Percentiles rank a stretch among this genome's conserved stretches.
These are phyloP conservation scores for Penicillium oxalicum DNA, from an alignment of 2,329 filamentous ascomycete genomes.

Conservation along the genomic window DNA sequence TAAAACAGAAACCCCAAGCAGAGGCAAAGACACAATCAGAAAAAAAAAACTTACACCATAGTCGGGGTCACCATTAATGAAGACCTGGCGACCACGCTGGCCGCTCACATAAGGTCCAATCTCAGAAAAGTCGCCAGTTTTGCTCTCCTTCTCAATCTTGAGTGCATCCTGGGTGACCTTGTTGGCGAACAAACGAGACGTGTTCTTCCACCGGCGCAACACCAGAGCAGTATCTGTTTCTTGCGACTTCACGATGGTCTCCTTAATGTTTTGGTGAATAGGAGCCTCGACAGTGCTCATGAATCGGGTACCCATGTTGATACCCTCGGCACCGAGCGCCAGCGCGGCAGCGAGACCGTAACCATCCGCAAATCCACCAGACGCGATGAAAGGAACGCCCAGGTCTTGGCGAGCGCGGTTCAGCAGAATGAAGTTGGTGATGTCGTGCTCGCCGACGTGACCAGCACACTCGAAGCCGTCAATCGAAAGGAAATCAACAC, in stretches of 20 bases:
- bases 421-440: slow-evolving; percentile 59
- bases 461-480: slow-evolving; percentile 97
- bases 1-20: not conserved
- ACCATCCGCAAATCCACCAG: slow-evolving; percentile 91
- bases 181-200: slow-evolving; percentile 80
- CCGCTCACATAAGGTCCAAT: slow-evolving; percentile 83
- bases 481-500: slow-evolving; percentile 93
- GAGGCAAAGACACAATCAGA: not conserved
- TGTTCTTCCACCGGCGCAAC: slow-evolving; percentile 88
- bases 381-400: slow-evolving; percentile 86
- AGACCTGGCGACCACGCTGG: slow-evolving; percentile 84
- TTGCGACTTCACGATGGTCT: slow-evolving; percentile 77
- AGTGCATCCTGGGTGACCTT: slow-evolving; percentile 76
- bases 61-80: slow-evolving; percentile 84
- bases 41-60: slow-evolving; percentile 62
- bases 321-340: slow-evolving; percentile 80
- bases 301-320: slow-evolving; percentile 98
- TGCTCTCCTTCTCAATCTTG: slow-evolving; percentile 76
- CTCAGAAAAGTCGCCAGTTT: slow-evolving; percentile 80
- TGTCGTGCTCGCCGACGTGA: slow-evolving; percentile 50
- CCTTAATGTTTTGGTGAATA: slow-evolving; percentile 89
- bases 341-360: slow-evolving; percentile 87
- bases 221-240: slow-evolving; percentile 90
- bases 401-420: slow-evolving; percentile 78
- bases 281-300: slow-evolving; percentile 94